Base-by-base conservation (phyloP, 1,139 yeast species). In the Hanseniaspora uvarum region DNA sequence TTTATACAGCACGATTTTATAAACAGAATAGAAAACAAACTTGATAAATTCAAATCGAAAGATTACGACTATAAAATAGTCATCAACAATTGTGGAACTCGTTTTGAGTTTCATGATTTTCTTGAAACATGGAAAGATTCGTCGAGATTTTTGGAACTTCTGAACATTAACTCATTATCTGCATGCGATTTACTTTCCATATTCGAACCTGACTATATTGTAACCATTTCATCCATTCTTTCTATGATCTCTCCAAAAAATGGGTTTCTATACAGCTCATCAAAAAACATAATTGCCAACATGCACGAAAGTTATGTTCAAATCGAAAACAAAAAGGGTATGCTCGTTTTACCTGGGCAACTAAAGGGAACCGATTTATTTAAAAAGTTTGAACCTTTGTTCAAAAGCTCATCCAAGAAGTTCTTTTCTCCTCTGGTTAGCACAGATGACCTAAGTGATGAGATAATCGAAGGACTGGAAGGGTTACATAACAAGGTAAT, bases 1-100 rank as follows among this genome's bases (percentile, higher is more conserved):
- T 53, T 41, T 16, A 26, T 53, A 10, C 18, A 53, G 19, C 46
- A 36, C n/a, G 53, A 53, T 26, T 48, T 53, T 11, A 12, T 10
- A 2, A 8, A 14, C 3, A 5, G 64, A 63, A 16, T 65, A 78
- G 2, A 59, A 62, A 2, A 56, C 7, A 19, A 19, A 57, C 0
- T 65, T 73, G 1, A 60, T 73, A 2, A 55, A 60, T 0, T 55
- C 59, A 7, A 69, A 80, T 40, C 65, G 67, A 23, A 34, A 55
- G 1, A 55, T 60, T n/a, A 61, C 66, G 11, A 68, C 70, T 68
- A 84, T 1, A 74, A 80, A 33, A 69, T 84, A 0, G 65, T 86
- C 43, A 70, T 88, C 26, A 83, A 84, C 62, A 86, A 86, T 65
- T 95, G 94, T 0, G 95, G 92, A 0, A 68, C 81, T 11, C 72